Evolutionary conservation across 306 rosid species (phyloP).

Genomic region (Luffa acutangula): DNA sequence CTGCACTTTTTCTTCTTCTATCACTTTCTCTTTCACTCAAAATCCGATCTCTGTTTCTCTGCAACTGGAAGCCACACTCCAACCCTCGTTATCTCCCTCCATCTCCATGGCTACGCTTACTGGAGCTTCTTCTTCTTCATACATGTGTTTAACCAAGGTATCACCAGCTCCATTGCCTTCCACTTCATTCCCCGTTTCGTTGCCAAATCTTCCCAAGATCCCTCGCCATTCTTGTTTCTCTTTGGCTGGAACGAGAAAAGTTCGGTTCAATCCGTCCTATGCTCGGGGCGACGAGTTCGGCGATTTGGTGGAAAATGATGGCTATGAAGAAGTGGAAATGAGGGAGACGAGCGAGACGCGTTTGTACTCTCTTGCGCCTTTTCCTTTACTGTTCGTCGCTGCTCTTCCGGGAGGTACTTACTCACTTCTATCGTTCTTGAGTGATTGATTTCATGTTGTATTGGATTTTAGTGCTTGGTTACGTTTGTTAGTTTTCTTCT

Average conservation of each 20-base stretch:
- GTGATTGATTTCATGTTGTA: background rate
- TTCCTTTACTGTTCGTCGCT: conserved; percentile 55
- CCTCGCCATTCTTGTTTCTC: conserved; percentile 15
- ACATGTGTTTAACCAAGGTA: conserved; percentile 1
- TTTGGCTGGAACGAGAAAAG: background rate
- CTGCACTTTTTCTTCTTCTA: background rate
- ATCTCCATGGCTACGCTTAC: conserved; percentile 43
- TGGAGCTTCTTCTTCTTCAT: conserved; percentile 13
- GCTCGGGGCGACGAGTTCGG: conserved; percentile 9
- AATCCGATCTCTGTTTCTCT: background rate
- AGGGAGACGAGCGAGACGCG: conserved; percentile 27
- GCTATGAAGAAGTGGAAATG: conserved; percentile 12
- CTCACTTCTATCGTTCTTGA: background rate
- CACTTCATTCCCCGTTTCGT: conserved; percentile 13
- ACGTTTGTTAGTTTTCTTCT: background rate
- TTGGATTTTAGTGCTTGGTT: background rate
- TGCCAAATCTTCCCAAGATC: conserved; percentile 10
- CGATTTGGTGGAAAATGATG: background rate
- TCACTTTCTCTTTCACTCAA: background rate
- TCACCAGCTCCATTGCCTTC: conserved; percentile 13
- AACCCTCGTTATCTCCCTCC: background rate
- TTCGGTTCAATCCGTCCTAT: conserved; percentile 10
- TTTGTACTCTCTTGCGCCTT: conserved; percentile 52
- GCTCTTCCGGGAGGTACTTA: conserved; percentile 74
- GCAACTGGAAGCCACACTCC: background rate